These are phyloP conservation scores for Colletotrichum chlorophyti DNA, from an alignment of 2,329 filamentous ascomycete species.

Conservation along the genomic window DNA sequence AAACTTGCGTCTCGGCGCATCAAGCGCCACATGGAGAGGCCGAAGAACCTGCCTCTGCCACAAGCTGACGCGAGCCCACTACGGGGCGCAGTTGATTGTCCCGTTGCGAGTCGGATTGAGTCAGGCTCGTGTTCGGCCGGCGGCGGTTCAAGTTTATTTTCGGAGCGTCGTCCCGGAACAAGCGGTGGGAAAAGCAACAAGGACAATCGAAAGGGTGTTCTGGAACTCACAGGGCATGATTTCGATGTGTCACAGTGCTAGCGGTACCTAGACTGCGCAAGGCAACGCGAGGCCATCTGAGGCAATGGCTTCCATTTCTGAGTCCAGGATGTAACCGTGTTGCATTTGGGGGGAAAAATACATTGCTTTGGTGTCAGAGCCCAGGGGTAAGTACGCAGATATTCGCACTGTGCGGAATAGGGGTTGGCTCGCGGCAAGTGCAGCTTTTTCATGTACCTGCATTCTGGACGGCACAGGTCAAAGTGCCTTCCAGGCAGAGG, in stretches of 20 bases:
- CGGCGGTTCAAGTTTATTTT: conserved; percentile 23
- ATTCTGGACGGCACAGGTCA: too few species aligned
- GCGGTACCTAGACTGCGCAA: not conserved
- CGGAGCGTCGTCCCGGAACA: conserved; percentile 20
- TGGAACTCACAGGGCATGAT: not conserved
- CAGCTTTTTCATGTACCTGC: too few species aligned
- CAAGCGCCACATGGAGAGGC: conserved; percentile 24
- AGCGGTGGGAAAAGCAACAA: conserved; percentile 12
- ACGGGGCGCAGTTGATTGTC: conserved; percentile 27
- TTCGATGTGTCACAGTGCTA: conserved; percentile 4
- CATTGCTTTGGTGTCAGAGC: too few species aligned
- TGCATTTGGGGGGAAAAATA: not conserved
- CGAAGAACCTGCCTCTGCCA: conserved; percentile 1
- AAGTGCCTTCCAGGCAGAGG: not conserved
- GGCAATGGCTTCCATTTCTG: not conserved
- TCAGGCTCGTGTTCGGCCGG: conserved; percentile 25
- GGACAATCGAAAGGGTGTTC: conserved; percentile 3
- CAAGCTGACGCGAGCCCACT: conserved; percentile 12
- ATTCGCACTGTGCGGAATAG: conserved; percentile 3
- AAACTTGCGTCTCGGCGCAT: conserved; percentile 8
- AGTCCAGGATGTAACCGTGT: conserved; percentile 5
- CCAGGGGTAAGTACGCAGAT: conserved; percentile 7
- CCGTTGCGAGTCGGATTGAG: conserved; percentile 8
- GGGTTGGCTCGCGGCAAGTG: conserved; percentile 10
- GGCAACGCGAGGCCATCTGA: conserved; percentile 7